These are phyloP conservation scores for Phytophthora vignae DNA, from an alignment of 352 stramenopile genomes.

Conservation along the genomic window DNA sequence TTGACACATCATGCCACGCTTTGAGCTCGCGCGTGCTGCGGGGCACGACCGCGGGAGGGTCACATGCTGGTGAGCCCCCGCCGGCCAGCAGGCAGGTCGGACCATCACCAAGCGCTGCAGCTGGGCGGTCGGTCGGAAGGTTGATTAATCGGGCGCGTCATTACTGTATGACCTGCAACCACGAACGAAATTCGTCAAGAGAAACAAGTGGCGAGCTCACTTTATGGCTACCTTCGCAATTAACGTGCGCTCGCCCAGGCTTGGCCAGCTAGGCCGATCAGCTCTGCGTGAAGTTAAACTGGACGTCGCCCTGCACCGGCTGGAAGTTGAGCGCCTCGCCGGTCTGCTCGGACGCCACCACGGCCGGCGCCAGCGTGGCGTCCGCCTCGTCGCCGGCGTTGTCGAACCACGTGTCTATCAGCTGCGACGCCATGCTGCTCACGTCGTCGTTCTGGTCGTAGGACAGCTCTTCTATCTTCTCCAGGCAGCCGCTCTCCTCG, in stretches of 20 bases:
- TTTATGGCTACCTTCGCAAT: conserved; percentile 20
- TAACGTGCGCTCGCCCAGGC: background rate
- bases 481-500: conserved; percentile 81
- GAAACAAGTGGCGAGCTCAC: background rate
- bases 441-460: conserved; percentile 88
- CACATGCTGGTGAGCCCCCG: background rate
- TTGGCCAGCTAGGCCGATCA: conserved; percentile 10
- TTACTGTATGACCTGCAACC: background rate
- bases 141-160: background rate
- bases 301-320: conserved; percentile 64
- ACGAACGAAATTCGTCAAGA: conserved; percentile 26
- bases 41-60: background rate
- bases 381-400: conserved; percentile 60
- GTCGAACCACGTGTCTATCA: conserved; percentile 89
- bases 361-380: conserved; percentile 51
- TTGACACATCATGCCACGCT: conserved; percentile 33
- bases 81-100: too few species aligned
- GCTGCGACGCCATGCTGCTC: conserved; percentile 69
- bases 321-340: conserved; percentile 73
- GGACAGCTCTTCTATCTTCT: conserved; percentile 84
- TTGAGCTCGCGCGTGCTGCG: background rate
- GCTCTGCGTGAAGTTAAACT: conserved; percentile 78
- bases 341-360: conserved; percentile 49
- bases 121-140: background rate
- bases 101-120: too few species aligned